Percentiles rank a stretch among this genome's conserved stretches.
phyloP scores from a whole-genome alignment of 768 basidiomycete species.

The Mycena polygramma region DNA sequence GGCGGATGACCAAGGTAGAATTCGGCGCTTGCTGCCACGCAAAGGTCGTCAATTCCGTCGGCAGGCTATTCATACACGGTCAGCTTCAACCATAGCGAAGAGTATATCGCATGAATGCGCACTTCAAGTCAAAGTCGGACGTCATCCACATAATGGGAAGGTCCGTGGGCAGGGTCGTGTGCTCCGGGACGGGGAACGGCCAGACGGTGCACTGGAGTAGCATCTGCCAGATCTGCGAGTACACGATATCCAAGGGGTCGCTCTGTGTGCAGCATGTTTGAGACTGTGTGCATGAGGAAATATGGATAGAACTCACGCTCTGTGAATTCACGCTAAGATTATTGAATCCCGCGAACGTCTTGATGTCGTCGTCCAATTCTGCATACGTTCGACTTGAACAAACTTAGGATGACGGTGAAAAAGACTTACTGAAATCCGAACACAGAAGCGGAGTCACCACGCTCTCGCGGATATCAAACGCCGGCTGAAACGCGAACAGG shows the following conservation, averaged over 20 bases:
- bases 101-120: not conserved
- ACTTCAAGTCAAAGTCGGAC: conserved; percentile 34
- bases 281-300: no score
- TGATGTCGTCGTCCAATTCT: no score
- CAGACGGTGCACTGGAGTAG: conserved; percentile 14
- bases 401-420: not conserved
- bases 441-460: conserved; percentile 22
- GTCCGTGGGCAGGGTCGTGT: conserved; percentile 4
- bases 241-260: conserved; percentile 3
- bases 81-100: not conserved
- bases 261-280: not conserved
- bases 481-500: conserved; percentile 14
- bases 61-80: not conserved
- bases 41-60: conserved; percentile 26
- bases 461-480: conserved; percentile 17
- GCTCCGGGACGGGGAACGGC: conserved; percentile 8
- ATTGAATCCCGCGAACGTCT: not conserved
- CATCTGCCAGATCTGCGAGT: conserved; percentile 26
- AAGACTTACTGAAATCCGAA: conserved; percentile 25
- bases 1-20: conserved; percentile 25
- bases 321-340: not conserved
- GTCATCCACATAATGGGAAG: conserved; percentile 25
- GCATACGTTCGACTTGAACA: no score
- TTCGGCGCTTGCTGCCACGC: conserved; percentile 25
- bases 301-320: not conserved